Base-by-base conservation (phyloP, 73 alveolate species). In the Breviolum minutum region DNA sequence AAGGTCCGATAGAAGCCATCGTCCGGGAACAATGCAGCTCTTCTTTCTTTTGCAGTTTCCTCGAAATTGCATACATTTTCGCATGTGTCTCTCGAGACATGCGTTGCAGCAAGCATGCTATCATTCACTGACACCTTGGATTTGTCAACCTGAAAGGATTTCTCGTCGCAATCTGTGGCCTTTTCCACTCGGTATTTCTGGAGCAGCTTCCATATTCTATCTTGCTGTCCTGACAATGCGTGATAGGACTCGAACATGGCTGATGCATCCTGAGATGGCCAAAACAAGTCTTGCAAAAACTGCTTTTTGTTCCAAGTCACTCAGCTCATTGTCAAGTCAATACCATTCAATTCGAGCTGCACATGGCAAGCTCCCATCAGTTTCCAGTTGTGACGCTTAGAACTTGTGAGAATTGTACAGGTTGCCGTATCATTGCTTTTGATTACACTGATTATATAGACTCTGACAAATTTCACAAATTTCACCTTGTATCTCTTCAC, bases 161-260 rank as follows among this genome's bases (percentile, higher is more conserved):
- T 71, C 19, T 20, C 60, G 26, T 76, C 26, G 10, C 85, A 12
- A 7, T 79, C 66, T 13, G 66, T 5, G 24, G 13, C 8, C 22
- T 40, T 61, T 7, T 54, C 10, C 63, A 54, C n/a, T 60, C 19
- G 74, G 61, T 62, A 84, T 61, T 84, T 29, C 77, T 84, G 76
- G 16, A 84, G 76, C 54, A 26, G 60, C 27, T 60, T 84, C 94
- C 76, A 84, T 60, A 84, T 84, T 63, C 71, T 16, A 30, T 84
- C 94, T n/a, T 26, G 71, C 61, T 63, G 71, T 22, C 76, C 76
- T 54, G 94, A 84, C 60, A 84, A 20, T 19, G 94, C 94, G 54
- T 84, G 94, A 61, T 84, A 84, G 77, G 94, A 84, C 66, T 84
- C 94, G 70, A 84, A 20, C 77, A 84, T 60, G 17, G 94, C 77